Evolutionary conservation across 257 asterid genomes (phyloP).

Genomic region (Striga asiatica): DNA sequence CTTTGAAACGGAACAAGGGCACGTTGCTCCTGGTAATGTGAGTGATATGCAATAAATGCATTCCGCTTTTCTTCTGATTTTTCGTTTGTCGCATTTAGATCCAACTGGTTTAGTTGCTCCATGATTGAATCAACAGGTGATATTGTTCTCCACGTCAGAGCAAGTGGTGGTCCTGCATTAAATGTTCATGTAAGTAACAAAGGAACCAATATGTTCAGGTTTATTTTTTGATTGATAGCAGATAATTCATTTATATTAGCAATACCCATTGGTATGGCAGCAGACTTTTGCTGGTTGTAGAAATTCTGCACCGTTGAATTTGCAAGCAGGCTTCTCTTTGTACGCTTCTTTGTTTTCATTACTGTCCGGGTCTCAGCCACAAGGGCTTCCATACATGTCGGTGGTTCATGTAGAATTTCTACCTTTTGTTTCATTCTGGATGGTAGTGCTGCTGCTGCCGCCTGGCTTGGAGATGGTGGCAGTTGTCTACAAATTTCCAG

Average conservation of each 20-base stretch:
- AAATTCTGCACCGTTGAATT: constrained; percentile 27
- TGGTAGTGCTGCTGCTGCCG: constrained; percentile 19
- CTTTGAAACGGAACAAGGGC: constrained; percentile 65
- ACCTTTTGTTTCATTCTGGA: constrained; percentile 18
- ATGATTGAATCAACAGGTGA: constrained; percentile 37
- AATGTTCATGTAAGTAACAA: constrained; percentile 15
- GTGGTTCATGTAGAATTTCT: constrained; percentile 25
- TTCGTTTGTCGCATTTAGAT: constrained; percentile 34
- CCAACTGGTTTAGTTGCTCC: constrained; percentile 42
- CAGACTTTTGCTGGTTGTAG: constrained; percentile 20
- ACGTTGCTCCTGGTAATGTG: constrained; percentile 27
- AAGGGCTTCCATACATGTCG: constrained; percentile 42
- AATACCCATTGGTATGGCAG: constrained; percentile 31
- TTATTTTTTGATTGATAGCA: constrained; percentile 12
- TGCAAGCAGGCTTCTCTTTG: constrained; percentile 35
- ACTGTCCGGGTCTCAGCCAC: constrained; percentile 30
- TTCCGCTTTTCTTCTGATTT: constrained; percentile 18
- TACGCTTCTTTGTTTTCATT: constrained; percentile 40
- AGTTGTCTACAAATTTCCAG: constrained; percentile 24
- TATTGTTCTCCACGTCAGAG: constrained; percentile 39
- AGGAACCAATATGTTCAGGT: background rate
- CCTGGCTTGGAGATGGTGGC: constrained; percentile 24
- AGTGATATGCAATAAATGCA: constrained; percentile 24
- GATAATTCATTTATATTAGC: constrained; percentile 7
- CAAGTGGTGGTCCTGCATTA: constrained; percentile 50